Conservation (phyloP, 2,329 filamentous ascomycete species). For the Gyromitra esculenta region DNA sequence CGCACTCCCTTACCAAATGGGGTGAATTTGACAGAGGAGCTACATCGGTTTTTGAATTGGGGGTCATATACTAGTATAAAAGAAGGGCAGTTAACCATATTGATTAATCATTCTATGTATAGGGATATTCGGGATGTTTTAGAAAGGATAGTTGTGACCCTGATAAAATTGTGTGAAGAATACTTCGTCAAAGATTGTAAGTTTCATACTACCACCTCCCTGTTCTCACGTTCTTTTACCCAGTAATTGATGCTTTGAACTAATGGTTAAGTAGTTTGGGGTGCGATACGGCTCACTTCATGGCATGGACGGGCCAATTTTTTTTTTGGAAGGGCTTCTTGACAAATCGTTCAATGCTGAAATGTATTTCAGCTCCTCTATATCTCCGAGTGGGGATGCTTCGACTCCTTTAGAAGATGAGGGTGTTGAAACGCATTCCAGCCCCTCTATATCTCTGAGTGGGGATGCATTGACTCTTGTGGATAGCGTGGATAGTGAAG, state of each 20-base stretch:
- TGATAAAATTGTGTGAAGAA: slow-evolving; percentile 20
- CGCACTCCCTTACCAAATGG: neutral
- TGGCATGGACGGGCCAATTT: slow-evolving; percentile 17
- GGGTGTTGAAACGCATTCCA: neutral
- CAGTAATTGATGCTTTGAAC: neutral
- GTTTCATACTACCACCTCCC: neutral
- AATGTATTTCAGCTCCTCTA: neutral
- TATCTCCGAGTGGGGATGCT: neutral
- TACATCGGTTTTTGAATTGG: slow-evolving; percentile 16
- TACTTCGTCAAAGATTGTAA: neutral
- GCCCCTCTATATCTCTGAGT: neutral
- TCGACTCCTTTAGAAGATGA: neutral
- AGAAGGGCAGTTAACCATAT: neutral
- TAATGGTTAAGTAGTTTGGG: neutral
- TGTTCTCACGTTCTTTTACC: neutral
- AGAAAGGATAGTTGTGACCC: slow-evolving; percentile 14
- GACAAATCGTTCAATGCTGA: slow-evolving; percentile 17
- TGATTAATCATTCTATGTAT: slow-evolving; percentile 16
- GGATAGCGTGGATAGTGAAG: neutral
- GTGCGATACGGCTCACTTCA: neutral
- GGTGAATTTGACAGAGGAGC: slow-evolving; percentile 7
- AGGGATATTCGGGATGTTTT: slow-evolving; percentile 10
- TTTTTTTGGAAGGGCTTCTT: slow-evolving; percentile 5
- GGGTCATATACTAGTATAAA: slow-evolving; percentile 6
- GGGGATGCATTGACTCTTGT: neutral